phyloP scores from a whole-genome alignment of 164 flowering plant genomes.

The Dillenia suffruticosa region DNA sequence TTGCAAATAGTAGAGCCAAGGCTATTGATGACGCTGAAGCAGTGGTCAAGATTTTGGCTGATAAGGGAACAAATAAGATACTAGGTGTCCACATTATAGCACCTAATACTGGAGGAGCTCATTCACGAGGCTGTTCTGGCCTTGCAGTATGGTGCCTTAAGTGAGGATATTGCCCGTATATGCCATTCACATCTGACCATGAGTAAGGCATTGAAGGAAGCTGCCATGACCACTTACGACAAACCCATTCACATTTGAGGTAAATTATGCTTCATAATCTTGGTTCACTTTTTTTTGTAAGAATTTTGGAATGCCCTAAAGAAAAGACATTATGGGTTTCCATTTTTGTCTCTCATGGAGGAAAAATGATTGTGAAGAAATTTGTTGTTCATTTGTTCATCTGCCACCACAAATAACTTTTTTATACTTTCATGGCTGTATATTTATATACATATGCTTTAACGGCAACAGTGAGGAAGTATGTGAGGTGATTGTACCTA shows the following conservation, averaged over 20 bases:
- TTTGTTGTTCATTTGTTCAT: too few species aligned
- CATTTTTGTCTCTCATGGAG: too few species aligned
- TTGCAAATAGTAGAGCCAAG: slow-evolving; percentile 93
- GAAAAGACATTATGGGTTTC: too few species aligned
- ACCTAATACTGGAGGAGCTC: slow-evolving; percentile 89
- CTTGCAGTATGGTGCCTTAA: slow-evolving; percentile 78
- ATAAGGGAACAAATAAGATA: slow-evolving; percentile 80
- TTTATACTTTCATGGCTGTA: too few species aligned
- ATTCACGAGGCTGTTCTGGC: slow-evolving; percentile 90
- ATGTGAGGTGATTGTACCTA: too few species aligned
- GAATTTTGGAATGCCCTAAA: too few species aligned
- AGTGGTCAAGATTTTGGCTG: slow-evolving; percentile 78
- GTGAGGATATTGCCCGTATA: slow-evolving; percentile 90
- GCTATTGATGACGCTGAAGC: slow-evolving; percentile 94
- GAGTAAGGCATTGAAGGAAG: slow-evolving; percentile 96
- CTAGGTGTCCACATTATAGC: slow-evolving; percentile 90
- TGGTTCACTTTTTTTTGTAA: too few species aligned
- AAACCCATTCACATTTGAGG: slow-evolving; percentile 80
- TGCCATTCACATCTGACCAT: slow-evolving; percentile 97
- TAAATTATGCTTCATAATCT: too few species aligned
- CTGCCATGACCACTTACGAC: slow-evolving; percentile 97
- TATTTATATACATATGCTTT: too few species aligned
- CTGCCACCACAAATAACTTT: too few species aligned
- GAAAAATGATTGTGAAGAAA: too few species aligned
- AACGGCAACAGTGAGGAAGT: too few species aligned